These are phyloP conservation scores for Orbilia ellipsospora DNA, from an alignment of 2,329 filamentous ascomycete genomes.

Conservation along the genomic window DNA sequence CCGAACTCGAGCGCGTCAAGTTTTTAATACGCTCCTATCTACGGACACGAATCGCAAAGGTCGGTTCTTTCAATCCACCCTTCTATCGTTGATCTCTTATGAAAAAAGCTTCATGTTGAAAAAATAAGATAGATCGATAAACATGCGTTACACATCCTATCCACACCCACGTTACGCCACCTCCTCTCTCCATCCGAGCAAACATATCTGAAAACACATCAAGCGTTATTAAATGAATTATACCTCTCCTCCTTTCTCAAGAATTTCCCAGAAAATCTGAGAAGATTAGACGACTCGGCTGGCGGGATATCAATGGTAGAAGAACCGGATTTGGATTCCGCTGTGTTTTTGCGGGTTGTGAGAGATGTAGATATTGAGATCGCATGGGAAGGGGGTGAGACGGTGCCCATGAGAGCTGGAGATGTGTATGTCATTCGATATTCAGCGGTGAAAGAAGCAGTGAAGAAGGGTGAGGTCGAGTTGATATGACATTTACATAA, in stretches of 20 bases:
- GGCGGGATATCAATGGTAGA: conserved; percentile 95
- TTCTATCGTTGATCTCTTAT: background rate
- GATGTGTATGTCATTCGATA: conserved; percentile 61
- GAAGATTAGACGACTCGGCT: conserved; percentile 88
- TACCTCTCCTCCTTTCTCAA: conserved; percentile 86
- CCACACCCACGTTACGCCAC: conserved; percentile 67
- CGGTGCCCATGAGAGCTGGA: conserved; percentile 59
- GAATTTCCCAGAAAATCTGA: conserved; percentile 80
- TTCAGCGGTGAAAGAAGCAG: conserved; percentile 60
- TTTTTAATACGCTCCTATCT: conserved; percentile 87
- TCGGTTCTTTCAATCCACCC: conserved; percentile 62
- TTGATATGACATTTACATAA: conserved; percentile 57
- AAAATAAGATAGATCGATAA: conserved; percentile 74
- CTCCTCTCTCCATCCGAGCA: conserved; percentile 81
- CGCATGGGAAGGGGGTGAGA: conserved; percentile 60
- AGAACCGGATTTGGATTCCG: conserved; percentile 80
- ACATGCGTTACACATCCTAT: conserved; percentile 79
- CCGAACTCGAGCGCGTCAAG: conserved; percentile 93
- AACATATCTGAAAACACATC: conserved; percentile 84
- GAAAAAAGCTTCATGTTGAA: too few species aligned
- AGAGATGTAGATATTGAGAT: conserved; percentile 64
- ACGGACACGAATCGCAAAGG: conserved; percentile 87
- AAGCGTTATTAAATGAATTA: conserved; percentile 83
- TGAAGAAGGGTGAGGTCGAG: conserved; percentile 60
- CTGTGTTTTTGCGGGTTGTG: conserved; percentile 83